These are phyloP conservation scores for Primulina huaijiensis DNA, from an alignment of 257 asterid genomes.

Conservation along the genomic window DNA sequence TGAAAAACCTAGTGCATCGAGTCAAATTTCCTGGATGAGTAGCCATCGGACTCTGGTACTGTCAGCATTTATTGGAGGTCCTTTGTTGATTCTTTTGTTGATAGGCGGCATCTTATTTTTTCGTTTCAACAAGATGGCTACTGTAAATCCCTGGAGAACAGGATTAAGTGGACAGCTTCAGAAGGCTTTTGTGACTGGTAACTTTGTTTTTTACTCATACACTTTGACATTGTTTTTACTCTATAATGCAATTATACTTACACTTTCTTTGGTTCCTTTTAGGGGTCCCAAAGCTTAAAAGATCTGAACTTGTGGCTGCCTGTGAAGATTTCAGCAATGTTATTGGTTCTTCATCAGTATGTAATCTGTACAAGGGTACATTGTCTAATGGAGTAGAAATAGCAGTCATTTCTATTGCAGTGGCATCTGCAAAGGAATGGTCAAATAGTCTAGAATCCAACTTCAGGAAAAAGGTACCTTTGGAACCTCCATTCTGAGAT, in stretches of 20 bases:
- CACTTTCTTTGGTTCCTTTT: conserved; percentile 18
- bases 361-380: conserved; percentile 77
- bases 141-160: conserved; percentile 89
- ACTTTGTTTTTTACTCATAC: not conserved
- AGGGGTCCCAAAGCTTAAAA: conserved; percentile 86
- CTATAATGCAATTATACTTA: not conserved
- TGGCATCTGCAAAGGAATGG: conserved; percentile 68
- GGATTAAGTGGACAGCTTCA: conserved; percentile 97
- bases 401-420: conserved; percentile 66
- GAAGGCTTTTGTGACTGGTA: conserved; percentile 82
- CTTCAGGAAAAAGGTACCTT: conserved; percentile 70
- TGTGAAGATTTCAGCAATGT: conserved; percentile 96
- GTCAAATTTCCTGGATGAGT: conserved; percentile 6
- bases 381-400: conserved; percentile 90
- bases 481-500: not conserved
- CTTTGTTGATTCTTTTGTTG: conserved; percentile 44
- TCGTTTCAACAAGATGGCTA: conserved; percentile 52
- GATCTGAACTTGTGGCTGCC: conserved; percentile 77
- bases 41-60: conserved; percentile 28
- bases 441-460: conserved; percentile 59
- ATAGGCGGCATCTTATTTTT: conserved; percentile 32
- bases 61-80: conserved; percentile 48
- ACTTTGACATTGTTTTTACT: not conserved
- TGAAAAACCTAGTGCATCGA: conserved; percentile 21
- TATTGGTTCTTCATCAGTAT: conserved; percentile 58